A percentile compares a stretch with the other conserved stretches of the same genome.
Evolutionary conservation across 2,329 filamentous ascomycete genomes (phyloP).

Genomic region (Penicillium nordicum): DNA sequence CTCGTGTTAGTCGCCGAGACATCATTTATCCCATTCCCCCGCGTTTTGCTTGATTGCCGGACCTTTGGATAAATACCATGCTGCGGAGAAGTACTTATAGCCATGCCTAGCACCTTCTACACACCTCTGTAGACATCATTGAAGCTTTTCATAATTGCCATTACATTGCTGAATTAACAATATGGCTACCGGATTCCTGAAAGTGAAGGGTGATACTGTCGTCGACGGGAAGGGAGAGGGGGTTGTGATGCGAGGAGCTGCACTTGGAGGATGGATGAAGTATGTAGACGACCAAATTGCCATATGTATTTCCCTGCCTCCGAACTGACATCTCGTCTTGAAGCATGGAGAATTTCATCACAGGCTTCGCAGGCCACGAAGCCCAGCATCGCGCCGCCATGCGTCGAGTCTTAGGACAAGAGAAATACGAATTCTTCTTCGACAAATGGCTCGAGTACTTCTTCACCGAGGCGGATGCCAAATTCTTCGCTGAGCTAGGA

Average conservation of each 20-base stretch:
- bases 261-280: constrained; percentile 48
- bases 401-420: constrained; percentile 51
- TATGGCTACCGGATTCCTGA: constrained; percentile 39
- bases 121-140: neutral
- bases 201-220: constrained; percentile 44
- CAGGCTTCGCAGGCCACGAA: constrained; percentile 60
- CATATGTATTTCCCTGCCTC: neutral
- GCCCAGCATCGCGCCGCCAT: constrained; percentile 54
- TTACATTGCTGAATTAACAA: constrained; percentile 8
- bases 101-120: neutral
- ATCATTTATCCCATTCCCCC: constrained; percentile 10
- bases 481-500: constrained; percentile 54
- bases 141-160: neutral
- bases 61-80: neutral
- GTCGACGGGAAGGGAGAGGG: constrained; percentile 46
- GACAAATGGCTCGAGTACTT: constrained; percentile 57
- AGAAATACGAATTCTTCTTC: constrained; percentile 60
- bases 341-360: constrained; percentile 62
- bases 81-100: constrained; percentile 1
- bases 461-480: constrained; percentile 58
- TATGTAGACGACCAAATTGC: constrained; percentile 10
- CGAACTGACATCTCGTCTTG: neutral
- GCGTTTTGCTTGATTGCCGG: constrained; percentile 1
- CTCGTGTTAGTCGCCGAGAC: neutral
- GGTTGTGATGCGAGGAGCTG: constrained; percentile 50